Evolutionary conservation across 2,329 filamentous ascomycete species (phyloP).

Genomic region (Trichoderma afroharzianum): DNA sequence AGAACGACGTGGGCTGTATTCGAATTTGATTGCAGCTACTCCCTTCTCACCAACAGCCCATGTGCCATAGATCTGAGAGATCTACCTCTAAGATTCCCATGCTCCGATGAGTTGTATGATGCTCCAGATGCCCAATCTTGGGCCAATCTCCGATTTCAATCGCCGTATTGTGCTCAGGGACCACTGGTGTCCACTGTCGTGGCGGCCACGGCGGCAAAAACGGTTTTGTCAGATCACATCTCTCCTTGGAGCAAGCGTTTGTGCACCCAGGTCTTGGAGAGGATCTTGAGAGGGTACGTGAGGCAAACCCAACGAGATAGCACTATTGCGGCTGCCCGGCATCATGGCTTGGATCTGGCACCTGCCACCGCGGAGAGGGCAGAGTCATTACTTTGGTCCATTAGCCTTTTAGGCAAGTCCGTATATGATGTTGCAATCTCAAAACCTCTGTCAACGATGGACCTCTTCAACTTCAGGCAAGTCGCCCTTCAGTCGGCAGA

Average conservation of each 20-base stretch:
- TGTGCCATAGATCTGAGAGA: slow-evolving; percentile 29
- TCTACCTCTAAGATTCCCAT: slow-evolving; percentile 28
- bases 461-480: slow-evolving; percentile 31
- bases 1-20: slow-evolving; percentile 31
- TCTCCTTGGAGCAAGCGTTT: slow-evolving; percentile 30
- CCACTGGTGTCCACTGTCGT: slow-evolving; percentile 15
- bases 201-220: background rate
- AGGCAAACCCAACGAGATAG: slow-evolving; percentile 19
- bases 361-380: slow-evolving; percentile 15
- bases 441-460: slow-evolving; percentile 20
- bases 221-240: slow-evolving; percentile 17
- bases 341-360: slow-evolving; percentile 26
- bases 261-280: slow-evolving; percentile 29
- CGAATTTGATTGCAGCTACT: slow-evolving; percentile 33
- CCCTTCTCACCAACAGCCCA: slow-evolving; percentile 28
- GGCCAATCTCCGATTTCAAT: slow-evolving; percentile 23
- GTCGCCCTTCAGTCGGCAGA: background rate
- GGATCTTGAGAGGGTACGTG: slow-evolving; percentile 29
- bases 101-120: slow-evolving; percentile 29
- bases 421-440: background rate
- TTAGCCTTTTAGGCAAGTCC: slow-evolving; percentile 16
- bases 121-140: slow-evolving; percentile 28
- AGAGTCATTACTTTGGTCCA: slow-evolving; percentile 19
- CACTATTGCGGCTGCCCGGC: slow-evolving; percentile 25
- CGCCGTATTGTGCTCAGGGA: background rate